A percentile compares a stretch with the other conserved stretches of the same genome.
Conservation (phyloP, 2,329 filamentous ascomycete genomes). For the Chrysoporthe cubensis region DNA sequence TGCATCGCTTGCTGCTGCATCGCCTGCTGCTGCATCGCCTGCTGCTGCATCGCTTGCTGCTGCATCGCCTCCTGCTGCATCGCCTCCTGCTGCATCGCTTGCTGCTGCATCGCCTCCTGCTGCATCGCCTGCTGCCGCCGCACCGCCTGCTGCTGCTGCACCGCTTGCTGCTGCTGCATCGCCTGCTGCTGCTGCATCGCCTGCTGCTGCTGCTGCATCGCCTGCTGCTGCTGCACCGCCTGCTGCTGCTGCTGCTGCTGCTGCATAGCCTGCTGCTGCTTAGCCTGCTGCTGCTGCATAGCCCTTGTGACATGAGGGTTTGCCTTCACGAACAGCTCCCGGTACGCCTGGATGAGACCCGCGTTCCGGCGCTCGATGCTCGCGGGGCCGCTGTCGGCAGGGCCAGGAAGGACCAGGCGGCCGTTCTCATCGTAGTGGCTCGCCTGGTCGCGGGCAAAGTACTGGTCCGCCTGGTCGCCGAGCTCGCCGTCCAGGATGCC, state of each 20-base stretch:
- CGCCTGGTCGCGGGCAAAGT: slow-evolving; percentile 34
- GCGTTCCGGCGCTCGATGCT: slow-evolving; percentile 31
- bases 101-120: too few relatives aligned
- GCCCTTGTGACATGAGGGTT: background rate
- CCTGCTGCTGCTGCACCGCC: background rate
- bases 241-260: background rate
- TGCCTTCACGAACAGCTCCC: slow-evolving; percentile 4
- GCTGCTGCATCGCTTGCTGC: slow-evolving; percentile 9
- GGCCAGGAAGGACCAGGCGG: background rate
- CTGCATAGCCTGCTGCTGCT: too few relatives aligned
- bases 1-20: background rate
- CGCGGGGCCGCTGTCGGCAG: background rate
- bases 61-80: too few relatives aligned
- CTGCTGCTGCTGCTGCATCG: slow-evolving; percentile 4
- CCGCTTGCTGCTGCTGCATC: slow-evolving; percentile 10
- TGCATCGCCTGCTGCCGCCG: background rate
- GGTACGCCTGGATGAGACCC: slow-evolving; percentile 27
- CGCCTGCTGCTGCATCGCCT: background rate
- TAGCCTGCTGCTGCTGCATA: background rate
- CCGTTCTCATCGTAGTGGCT: slow-evolving; percentile 22
- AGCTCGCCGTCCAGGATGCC: slow-evolving; percentile 31
- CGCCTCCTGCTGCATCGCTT: background rate
- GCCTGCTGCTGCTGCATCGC: background rate
- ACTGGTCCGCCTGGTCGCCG: slow-evolving; percentile 29
- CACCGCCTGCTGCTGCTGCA: slow-evolving; percentile 3